A percentile compares a stretch with the other conserved stretches of the same genome.
phyloP scores from a whole-genome alignment of 1,139 yeast genomes.

The Geotrichum candidum region DNA sequence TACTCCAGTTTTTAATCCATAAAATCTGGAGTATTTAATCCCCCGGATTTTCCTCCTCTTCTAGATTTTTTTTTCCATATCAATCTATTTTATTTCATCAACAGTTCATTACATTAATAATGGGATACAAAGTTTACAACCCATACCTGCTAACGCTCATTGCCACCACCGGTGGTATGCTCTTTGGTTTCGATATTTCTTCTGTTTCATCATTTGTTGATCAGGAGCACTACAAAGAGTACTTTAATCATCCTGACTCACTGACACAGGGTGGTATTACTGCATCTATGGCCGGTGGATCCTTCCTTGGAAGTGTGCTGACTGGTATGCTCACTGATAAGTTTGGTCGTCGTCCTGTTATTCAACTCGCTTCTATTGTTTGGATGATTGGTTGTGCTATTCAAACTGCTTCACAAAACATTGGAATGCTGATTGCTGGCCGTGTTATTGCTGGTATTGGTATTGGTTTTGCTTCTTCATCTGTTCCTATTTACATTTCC shows the following conservation, averaged over 20 bases:
- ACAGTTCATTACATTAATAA: background rate
- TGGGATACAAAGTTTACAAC: slow-evolving; percentile 31
- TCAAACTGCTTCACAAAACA: slow-evolving; percentile 69
- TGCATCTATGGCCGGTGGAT: slow-evolving; percentile 90
- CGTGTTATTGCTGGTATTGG: slow-evolving; percentile 63
- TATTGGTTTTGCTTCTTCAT: slow-evolving; percentile 65
- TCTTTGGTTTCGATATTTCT: slow-evolving; percentile 94
- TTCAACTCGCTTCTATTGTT: slow-evolving; percentile 66
- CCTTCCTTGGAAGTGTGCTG: slow-evolving; percentile 44
- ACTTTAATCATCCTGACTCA: slow-evolving; percentile 32
- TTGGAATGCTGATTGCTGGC: slow-evolving; percentile 65
- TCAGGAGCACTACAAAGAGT: slow-evolving; percentile 50
- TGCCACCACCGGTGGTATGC: slow-evolving; percentile 88
- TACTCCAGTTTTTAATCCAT: background rate
- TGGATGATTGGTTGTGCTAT: slow-evolving; percentile 78
- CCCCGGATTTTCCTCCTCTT: background rate
- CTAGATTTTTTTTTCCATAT: background rate
- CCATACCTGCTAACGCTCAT: slow-evolving; percentile 39
- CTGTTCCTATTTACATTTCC: slow-evolving; percentile 68
- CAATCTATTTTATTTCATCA: background rate
- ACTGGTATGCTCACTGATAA: slow-evolving; percentile 52
- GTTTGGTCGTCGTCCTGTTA: slow-evolving; percentile 67
- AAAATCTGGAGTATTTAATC: background rate
- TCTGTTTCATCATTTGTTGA: slow-evolving; percentile 82
- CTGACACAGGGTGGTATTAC: slow-evolving; percentile 81